phyloP scores from a whole-genome alignment of 495 filamentous ascomycete genomes.

The Penicillium riverlandense region DNA sequence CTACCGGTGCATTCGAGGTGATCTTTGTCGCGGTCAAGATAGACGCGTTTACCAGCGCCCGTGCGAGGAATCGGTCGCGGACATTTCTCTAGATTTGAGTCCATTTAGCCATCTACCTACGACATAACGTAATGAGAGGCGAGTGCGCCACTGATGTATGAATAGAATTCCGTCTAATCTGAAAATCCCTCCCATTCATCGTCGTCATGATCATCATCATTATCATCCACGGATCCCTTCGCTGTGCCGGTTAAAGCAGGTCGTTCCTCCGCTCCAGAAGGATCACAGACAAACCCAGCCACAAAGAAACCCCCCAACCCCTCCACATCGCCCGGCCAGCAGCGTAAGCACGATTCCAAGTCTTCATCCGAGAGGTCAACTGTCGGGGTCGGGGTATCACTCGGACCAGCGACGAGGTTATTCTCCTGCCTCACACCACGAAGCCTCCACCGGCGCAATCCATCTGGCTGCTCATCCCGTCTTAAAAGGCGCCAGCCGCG shows the following conservation, averaged over 20 bases:
- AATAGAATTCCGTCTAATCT: conserved; percentile 19
- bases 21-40: conserved; percentile 75
- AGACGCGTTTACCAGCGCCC: conserved; percentile 63
- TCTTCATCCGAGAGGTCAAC: conserved; percentile 40
- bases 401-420: conserved; percentile 1
- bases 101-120: too few species aligned
- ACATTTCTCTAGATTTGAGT: conserved; percentile 48
- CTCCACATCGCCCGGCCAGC: conserved; percentile 69
- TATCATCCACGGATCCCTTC: neutral
- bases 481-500: conserved; percentile 70
- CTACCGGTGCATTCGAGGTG: conserved; percentile 36
- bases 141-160: too few species aligned
- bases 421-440: conserved; percentile 48
- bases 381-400: neutral
- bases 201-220: conserved; percentile 18
- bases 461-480: conserved; percentile 62
- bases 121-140: too few species aligned
- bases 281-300: conserved; percentile 54
- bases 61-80: conserved; percentile 59
- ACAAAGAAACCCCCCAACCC: conserved; percentile 74
- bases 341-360: conserved; percentile 73
- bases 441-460: conserved; percentile 63
- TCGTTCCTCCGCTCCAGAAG: neutral
- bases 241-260: too few species aligned
- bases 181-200: conserved; percentile 44